phyloP scores from a whole-genome alignment of 1,284 basidiomycete species.

The Rhodotorula sp. region DNA sequence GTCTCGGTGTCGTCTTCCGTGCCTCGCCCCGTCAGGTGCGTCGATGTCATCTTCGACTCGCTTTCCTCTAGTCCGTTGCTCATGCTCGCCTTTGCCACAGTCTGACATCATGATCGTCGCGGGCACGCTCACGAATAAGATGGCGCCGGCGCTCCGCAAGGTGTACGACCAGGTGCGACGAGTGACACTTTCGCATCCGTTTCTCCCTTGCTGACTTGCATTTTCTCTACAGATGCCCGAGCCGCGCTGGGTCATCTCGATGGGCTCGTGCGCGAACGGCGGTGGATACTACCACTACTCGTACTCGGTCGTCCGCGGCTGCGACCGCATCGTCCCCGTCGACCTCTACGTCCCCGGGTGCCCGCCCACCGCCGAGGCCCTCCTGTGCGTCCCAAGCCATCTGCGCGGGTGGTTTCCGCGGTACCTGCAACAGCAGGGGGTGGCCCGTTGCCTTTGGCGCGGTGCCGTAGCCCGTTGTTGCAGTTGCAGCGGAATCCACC shows the following conservation, averaged over 20 bases:
- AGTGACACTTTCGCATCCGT: too few relatives aligned
- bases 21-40: slow-evolving; percentile 74
- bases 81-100: slow-evolving; percentile 54
- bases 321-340: slow-evolving; percentile 97
- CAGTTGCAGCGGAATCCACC: neutral
- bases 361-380: slow-evolving; percentile 78
- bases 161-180: slow-evolving; percentile 94
- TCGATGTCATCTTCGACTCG: neutral
- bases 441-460: too few relatives aligned
- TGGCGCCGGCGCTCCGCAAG: slow-evolving; percentile 95
- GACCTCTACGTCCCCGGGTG: slow-evolving; percentile 95
- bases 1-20: slow-evolving; percentile 96
- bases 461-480: too few relatives aligned
- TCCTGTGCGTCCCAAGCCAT: slow-evolving; percentile 55
- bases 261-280: slow-evolving; percentile 99
- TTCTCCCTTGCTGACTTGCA: slow-evolving; percentile 4
- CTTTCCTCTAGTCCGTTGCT: accelerated
- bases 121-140: slow-evolving; percentile 98
- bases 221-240: slow-evolving; percentile 43
- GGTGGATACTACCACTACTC: slow-evolving; percentile 95
- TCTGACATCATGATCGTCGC: slow-evolving; percentile 99
- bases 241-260: slow-evolving; percentile 90
- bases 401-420: too few relatives aligned
- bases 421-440: too few relatives aligned
- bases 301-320: slow-evolving; percentile 98